phyloP scores from a whole-genome alignment of 2,329 filamentous ascomycete genomes.

The Lasiodiplodia gonubiensis region DNA sequence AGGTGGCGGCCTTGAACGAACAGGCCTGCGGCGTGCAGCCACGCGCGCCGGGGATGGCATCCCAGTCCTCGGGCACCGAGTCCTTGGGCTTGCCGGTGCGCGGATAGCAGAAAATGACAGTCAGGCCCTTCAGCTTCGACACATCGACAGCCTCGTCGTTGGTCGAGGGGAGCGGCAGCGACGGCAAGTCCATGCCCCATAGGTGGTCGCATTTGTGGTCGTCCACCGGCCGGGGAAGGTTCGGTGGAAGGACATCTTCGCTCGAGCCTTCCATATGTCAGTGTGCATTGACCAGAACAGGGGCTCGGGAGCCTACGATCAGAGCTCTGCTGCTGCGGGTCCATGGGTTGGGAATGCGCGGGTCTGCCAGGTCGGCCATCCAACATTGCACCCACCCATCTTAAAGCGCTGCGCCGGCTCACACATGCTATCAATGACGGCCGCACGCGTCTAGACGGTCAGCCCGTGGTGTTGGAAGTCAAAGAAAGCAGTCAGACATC shows the following conservation, averaged over 20 bases:
- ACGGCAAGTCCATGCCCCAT: conserved; percentile 35
- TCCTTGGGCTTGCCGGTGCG: conserved; percentile 49
- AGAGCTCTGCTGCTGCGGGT: background rate
- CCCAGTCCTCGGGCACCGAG: conserved; percentile 49
- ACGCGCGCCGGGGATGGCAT: conserved; percentile 51
- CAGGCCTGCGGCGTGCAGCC: conserved; percentile 54
- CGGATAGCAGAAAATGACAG: conserved; percentile 52
- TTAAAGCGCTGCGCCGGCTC: background rate
- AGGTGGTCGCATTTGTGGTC: conserved; percentile 51
- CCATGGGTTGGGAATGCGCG: background rate
- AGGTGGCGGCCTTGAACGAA: conserved; percentile 47
- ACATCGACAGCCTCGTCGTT: conserved; percentile 40
- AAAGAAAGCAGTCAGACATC: conserved; percentile 16
- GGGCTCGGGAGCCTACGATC: background rate
- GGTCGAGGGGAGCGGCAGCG: conserved; percentile 43
- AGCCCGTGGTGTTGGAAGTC: conserved; percentile 2
- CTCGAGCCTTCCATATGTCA: background rate
- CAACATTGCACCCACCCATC: background rate
- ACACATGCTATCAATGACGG: background rate
- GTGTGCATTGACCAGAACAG: background rate
- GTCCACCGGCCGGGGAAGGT: conserved; percentile 47
- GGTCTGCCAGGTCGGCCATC: conserved; percentile 1
- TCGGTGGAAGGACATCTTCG: conserved; percentile 36
- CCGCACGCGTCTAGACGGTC: conserved; percentile 7
- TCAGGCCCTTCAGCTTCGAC: conserved; percentile 45